phyloP scores from a whole-genome alignment of 257 asterid species.

The Buddleja alternifolia region DNA sequence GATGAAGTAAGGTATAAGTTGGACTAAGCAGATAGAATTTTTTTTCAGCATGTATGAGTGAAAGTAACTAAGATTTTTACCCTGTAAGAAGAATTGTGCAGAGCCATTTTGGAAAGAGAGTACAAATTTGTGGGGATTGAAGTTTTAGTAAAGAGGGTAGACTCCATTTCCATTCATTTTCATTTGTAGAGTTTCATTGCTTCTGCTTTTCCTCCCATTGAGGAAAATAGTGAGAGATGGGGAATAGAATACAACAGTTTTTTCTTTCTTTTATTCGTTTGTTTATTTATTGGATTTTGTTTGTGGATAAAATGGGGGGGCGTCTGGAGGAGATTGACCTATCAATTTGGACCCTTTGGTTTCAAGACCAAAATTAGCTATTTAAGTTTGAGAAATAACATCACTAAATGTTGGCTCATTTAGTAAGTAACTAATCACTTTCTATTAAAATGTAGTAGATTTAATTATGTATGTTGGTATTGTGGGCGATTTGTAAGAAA shows the following conservation, averaged over 20 bases:
- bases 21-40: background rate
- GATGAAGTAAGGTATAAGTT: background rate
- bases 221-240: background rate
- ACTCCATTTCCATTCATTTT: conserved; percentile 42
- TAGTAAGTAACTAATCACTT: no score
- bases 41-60: background rate
- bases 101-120: conserved; percentile 59
- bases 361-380: background rate
- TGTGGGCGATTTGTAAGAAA: no score
- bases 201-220: conserved; percentile 28
- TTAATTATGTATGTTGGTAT: no score
- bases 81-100: conserved; percentile 66
- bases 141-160: conserved; percentile 41
- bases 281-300: background rate
- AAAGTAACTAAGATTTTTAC: conserved; percentile 31
- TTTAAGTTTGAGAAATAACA: no score
- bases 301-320: conserved; percentile 39
- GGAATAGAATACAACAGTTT: background rate
- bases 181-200: background rate
- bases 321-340: conserved; percentile 35
- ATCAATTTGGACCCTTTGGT: conserved; percentile 23
- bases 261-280: background rate
- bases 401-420: no score
- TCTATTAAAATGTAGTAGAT: no score
- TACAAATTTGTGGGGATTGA: conserved; percentile 29